Evolutionary conservation across 768 basidiomycete genomes (phyloP), one percentile per base, ranked within the genome.

Genomic region (Naganishia antarctica): DNA sequence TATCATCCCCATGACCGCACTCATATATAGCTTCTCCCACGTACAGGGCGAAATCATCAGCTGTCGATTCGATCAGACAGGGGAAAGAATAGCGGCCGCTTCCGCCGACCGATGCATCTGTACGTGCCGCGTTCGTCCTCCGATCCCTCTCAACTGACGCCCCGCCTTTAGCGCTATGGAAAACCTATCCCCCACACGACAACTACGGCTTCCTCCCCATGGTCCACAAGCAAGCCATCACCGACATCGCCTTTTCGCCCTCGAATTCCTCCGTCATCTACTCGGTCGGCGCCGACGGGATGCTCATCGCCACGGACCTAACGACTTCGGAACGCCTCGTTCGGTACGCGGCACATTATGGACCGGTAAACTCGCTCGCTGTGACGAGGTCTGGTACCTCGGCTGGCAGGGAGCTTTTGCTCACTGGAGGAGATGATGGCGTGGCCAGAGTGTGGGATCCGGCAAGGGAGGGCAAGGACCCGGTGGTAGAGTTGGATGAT

Each of bases 1-100:
- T n/a, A n/a, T n/a, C n/a, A n/a, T n/a, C n/a, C n/a, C n/a, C n/a
- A n/a, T n/a, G n/a, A n/a, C n/a, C n/a, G n/a, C n/a, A n/a, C n/a
- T n/a, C n/a, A n/a, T n/a, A n/a, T n/a, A 1, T 16, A 11, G 4
- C 18, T 57, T 2, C 23, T 4, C n/a, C 21, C 23, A 26, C 34
- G 5, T 46, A 32, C 44, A 88, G 87, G 86, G 82, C 8, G 96
- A 99, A 80, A 90, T 97, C 67, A 68, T 93, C 68, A 89, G 89
- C 69, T 90, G 91, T 80, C 84, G 90, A 70, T 98, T 98, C 74
- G 91, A 94, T 72, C 91, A 92, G 15, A 88, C 88, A 2, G 96
- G 96, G 4, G 87, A 93, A 76, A 90, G 89, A 69, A 85, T 98
- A 64, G 96, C 94, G 43, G 91, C 91, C 9, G 90, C 88, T 73